Evolutionary conservation across 2,329 filamentous ascomycete species (phyloP), one percentile per base, ranked within the genome.

Genomic region (Colletotrichum sp.): DNA sequence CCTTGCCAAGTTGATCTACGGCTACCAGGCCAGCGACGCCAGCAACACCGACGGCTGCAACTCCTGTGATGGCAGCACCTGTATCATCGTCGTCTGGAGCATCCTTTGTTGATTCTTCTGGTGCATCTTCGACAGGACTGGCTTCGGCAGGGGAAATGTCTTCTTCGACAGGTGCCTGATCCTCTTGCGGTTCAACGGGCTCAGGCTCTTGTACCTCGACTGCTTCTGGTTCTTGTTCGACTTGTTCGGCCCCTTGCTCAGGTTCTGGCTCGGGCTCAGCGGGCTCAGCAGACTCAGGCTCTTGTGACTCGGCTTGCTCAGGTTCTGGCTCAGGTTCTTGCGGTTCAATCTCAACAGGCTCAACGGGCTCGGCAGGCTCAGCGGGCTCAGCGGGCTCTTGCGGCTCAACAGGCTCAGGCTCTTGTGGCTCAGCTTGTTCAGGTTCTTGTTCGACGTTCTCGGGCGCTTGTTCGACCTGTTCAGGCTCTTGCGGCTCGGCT

Each of bases 91-190:
- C 28, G 13, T n/a, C 39, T 49, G 18, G 39, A 49, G 39, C 39
- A 3, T 49, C 18, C 39, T 49, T n/a, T 10, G n/a, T 16, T 1
- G 36, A 8, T 30, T 52, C 39, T 30, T 67, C 36, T 16, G 49
- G n/a, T 21, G 65, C 12, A 18, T 30, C 36, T 34, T 39, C 67
- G 18, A 36, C 59, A 49, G 59, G 18, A 26, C 3, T n/a, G 44
- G 59, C 18, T 32, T 57, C 44, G 15, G 52, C 66, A 4, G 59
- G 59, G 15, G 59, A 49, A 49, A 9, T 62, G 4, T 26, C 24
- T n/a, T 62, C 28, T 34, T 62, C 59, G 8, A 64, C 63, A 26
- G 78, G 18, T 39, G 77, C 66, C 65, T 78, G 77, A 39, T 44
- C 34, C 24, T 49, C 65, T 39, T 63, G 72, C 26, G 21, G 4